Evolutionary conservation across 176 grass and related monocot genomes (phyloP).

Genomic region (Leersia perrieri): DNA sequence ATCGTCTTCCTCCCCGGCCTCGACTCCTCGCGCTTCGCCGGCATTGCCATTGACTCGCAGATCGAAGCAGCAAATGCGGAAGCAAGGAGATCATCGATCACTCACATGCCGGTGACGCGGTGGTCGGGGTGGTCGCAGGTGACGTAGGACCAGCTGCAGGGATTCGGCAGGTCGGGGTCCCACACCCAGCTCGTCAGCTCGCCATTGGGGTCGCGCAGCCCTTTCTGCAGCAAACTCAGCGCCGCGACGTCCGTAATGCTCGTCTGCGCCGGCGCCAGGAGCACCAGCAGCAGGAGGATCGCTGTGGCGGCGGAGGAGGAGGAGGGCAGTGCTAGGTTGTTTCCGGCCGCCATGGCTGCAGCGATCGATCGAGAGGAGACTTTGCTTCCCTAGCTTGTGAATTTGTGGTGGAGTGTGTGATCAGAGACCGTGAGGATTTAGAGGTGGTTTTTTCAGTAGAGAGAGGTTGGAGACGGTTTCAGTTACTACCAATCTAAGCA

Average conservation of each 20-base stretch:
- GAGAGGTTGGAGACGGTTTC: too few species aligned
- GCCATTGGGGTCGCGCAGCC: conserved; percentile 50
- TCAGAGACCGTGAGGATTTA: neutral
- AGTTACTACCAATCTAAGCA: too few species aligned
- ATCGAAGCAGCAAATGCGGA: too few species aligned
- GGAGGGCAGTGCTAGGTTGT: neutral
- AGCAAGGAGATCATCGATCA: neutral
- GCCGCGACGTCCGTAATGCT: conserved; percentile 50
- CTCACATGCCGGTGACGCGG: conserved; percentile 54
- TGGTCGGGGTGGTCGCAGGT: conserved; percentile 44
- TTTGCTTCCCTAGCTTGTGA: too few species aligned
- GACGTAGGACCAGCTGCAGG: conserved; percentile 71
- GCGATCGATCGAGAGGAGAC: too few species aligned
- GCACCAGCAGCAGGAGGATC: neutral
- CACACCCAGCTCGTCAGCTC: conserved; percentile 55
- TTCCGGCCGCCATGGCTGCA: conserved; percentile 36
- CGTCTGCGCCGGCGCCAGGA: neutral
- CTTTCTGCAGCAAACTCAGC: conserved; percentile 24
- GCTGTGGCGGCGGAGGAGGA: too few species aligned
- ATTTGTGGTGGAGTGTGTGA: neutral
- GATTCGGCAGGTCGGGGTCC: conserved; percentile 54
- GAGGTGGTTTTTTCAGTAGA: neutral
- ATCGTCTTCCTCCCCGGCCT: neutral
- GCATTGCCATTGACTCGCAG: too few species aligned
- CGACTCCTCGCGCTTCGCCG: too few species aligned